Conservation (phyloP, 106 monocot species). For the Allium cepa region DNA sequence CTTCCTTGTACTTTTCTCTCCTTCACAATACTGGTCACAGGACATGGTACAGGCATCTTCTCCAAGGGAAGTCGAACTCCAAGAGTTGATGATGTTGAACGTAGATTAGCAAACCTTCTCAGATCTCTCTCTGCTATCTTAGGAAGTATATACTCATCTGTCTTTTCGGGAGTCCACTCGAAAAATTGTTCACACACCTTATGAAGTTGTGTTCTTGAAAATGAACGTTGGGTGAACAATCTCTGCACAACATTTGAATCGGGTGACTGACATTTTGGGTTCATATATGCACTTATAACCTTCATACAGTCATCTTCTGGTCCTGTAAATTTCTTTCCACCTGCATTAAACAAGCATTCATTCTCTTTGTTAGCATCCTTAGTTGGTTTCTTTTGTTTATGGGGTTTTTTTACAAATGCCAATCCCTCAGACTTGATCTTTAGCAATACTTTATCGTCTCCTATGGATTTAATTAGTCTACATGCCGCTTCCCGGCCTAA, state of each 20-base stretch:
- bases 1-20: constrained; percentile 57
- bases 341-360: neutral
- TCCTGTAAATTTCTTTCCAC: constrained; percentile 1
- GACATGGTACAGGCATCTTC: constrained; percentile 60
- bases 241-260: constrained; percentile 71
- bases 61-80: constrained; percentile 41
- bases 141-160: constrained; percentile 89
- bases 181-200: constrained; percentile 55
- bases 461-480: constrained; percentile 70
- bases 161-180: constrained; percentile 68
- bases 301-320: constrained; percentile 31
- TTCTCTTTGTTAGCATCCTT: neutral
- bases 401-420: neutral
- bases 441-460: constrained; percentile 45
- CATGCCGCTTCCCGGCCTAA: constrained; percentile 78
- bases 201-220: constrained; percentile 52
- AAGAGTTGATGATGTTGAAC: constrained; percentile 31
- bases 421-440: constrained; percentile 43
- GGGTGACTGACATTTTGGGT: constrained; percentile 82
- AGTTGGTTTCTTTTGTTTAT: neutral
- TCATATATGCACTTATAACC: constrained; percentile 76
- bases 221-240: constrained; percentile 33
- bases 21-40: constrained; percentile 62
- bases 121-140: constrained; percentile 90
- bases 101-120: constrained; percentile 66